Conservation (phyloP, 2,329 filamentous ascomycete genomes). For the Aspergillus oerlinghausenensis region DNA sequence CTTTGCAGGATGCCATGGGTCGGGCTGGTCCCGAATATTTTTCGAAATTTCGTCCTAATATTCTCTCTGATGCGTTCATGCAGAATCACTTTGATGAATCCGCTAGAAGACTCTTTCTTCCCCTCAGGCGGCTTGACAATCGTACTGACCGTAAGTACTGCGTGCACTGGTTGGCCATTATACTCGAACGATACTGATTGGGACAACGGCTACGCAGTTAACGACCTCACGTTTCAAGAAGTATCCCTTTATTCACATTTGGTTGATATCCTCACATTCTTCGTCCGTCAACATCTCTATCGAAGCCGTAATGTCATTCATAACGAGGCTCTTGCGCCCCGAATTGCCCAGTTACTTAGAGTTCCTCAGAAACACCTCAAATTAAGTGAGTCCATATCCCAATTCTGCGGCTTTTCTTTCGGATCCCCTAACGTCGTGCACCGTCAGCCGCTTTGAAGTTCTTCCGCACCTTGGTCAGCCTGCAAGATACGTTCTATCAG, state of each 20-base stretch:
- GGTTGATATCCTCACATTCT: constrained; percentile 90
- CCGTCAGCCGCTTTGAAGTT: constrained; percentile 78
- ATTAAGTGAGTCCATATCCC: constrained; percentile 59
- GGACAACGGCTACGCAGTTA: constrained; percentile 42
- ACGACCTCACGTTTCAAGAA: constrained; percentile 73
- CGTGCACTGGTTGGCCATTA: neutral
- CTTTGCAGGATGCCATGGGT: constrained; percentile 54
- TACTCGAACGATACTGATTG: constrained; percentile 4
- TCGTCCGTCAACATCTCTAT: constrained; percentile 81
- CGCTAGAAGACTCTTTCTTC: constrained; percentile 78
- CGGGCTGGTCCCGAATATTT: constrained; percentile 64
- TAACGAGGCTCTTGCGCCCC: constrained; percentile 68
- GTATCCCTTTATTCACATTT: constrained; percentile 88
- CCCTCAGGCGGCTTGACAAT: constrained; percentile 73
- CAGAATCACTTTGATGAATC: constrained; percentile 86
- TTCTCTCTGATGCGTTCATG: constrained; percentile 80
- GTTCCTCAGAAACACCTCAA: constrained; percentile 89
- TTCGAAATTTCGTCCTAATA: constrained; percentile 60
- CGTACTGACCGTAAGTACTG: constrained; percentile 48
- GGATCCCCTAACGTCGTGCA: constrained; percentile 1
- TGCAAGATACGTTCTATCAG: constrained; percentile 89
- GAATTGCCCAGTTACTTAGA: constrained; percentile 75
- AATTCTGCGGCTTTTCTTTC: neutral
- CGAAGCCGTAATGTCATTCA: constrained; percentile 86
- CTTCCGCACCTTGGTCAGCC: constrained; percentile 77